These are phyloP conservation scores for Leptographium galeiforme DNA, from an alignment of 2,329 filamentous ascomycete species.

Conservation along the genomic window DNA sequence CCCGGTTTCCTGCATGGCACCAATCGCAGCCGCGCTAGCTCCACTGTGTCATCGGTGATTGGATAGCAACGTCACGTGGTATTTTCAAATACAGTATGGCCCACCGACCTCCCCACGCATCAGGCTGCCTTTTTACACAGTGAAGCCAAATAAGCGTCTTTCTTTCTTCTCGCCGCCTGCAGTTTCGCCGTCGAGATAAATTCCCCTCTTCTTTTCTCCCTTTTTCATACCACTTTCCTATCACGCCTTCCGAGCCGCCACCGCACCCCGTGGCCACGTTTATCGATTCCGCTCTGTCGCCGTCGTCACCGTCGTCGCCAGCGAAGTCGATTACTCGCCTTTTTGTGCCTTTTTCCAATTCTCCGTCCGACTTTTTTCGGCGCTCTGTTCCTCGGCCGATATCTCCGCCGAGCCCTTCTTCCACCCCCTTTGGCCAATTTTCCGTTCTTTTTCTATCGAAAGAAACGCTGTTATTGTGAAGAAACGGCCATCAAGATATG, in stretches of 20 bases:
- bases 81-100: neutral
- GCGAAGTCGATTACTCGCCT: neutral
- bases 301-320: neutral
- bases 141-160: constrained; percentile 1
- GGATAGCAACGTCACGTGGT: neutral
- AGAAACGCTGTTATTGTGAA: neutral
- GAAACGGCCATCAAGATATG: constrained; percentile 56
- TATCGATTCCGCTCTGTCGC: neutral
- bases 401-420: neutral
- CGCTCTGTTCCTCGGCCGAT: neutral
- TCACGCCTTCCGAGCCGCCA: neutral
- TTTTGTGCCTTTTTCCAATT: neutral
- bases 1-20: no score
- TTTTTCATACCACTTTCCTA: neutral
- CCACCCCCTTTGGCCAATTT: neutral
- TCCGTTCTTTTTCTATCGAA: neutral
- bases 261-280: neutral
- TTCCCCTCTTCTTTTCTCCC: neutral
- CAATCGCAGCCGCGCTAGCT: no score
- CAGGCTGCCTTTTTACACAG: neutral
- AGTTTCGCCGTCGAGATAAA: neutral
- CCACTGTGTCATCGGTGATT: neutral
- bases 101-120: neutral
- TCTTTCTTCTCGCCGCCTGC: neutral
- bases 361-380: neutral